Evolutionary conservation across 129 eudicot genomes (phyloP), one percentile per base, ranked within the genome.

Genomic region (Lonicera japonica): DNA sequence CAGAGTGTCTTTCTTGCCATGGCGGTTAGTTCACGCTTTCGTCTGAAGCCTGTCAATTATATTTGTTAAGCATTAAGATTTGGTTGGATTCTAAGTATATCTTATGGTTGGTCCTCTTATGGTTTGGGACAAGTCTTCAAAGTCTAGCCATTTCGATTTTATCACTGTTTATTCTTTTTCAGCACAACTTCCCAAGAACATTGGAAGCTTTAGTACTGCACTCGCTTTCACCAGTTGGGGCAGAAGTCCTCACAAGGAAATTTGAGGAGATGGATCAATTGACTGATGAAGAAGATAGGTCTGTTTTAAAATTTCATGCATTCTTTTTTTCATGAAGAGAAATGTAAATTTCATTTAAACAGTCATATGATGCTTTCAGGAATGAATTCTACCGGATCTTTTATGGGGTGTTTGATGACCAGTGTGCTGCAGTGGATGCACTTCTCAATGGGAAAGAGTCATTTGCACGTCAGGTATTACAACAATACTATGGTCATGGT

Each of bases 121-220:
- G 36, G 36, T 29, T 6, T 29, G 36, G 16, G 19, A 3, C 55
- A 8, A 43, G 50, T 14, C 14, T 14, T 43, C 16, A 14, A 43
- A 3, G 8, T 43, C 16, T 8, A 43, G 16, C 50, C 16, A 43
- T 8, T 43, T 43, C 8, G 50, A 43, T 43, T 43, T 43, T 43
- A 43, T 43, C 50, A 43, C 46, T 39, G 21, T 17, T 67, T 62
- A 53, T 25, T 61, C 25, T 45, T 60, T 78, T 71, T 58, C 85
- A 92, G 99, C 83, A 82, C 70, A 83, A 85, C 56, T 92, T 92
- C 48, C 96, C 99, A 13, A 85, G 96, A 86, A 92, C 99, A 56
- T 70, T 92, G 76, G 99, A 92, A 85, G 95, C 78, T 71, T 75
- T 85, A 21, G 56, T 88, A 53, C 73, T 85, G 64, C 96, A 92